Conservation (phyloP, 371 early-diverging fungal genomes). For the Syncephalastrum racemosum region DNA sequence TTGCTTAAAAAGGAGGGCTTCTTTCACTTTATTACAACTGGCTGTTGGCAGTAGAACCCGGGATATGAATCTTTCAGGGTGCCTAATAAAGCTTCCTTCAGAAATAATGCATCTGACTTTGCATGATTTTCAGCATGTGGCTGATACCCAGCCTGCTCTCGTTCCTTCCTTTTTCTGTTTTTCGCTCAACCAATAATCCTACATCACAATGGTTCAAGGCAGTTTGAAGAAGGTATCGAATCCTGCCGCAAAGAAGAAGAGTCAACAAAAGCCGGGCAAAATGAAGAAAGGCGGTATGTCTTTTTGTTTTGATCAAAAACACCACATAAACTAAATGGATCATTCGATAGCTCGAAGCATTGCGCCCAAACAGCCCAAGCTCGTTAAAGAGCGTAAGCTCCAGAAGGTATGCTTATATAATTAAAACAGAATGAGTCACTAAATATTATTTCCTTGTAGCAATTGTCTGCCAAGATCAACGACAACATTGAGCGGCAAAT, state of each 20-base stretch:
- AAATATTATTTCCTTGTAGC: constrained; percentile 24
- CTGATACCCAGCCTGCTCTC: too few relatives aligned
- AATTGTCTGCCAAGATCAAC: constrained; percentile 62
- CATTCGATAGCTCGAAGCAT: constrained; percentile 45
- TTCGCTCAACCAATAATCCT: background rate
- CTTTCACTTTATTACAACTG: too few relatives aligned
- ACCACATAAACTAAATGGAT: background rate
- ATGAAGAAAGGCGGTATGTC: constrained; percentile 57
- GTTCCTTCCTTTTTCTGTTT: background rate
- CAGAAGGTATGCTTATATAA: constrained; percentile 40
- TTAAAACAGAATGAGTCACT: background rate
- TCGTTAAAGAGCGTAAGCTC: constrained; percentile 54
- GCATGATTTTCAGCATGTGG: too few relatives aligned
- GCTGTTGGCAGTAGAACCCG: too few relatives aligned
- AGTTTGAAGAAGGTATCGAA: constrained; percentile 41
- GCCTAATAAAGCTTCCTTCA: too few relatives aligned
- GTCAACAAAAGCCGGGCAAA: constrained; percentile 49
- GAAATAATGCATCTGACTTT: too few relatives aligned
- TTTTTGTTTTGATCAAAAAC: background rate
- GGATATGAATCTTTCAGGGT: too few relatives aligned
- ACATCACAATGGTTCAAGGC: constrained; percentile 53
- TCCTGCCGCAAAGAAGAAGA: constrained; percentile 38
- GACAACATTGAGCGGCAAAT: constrained; percentile 66
- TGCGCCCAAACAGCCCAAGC: constrained; percentile 58
- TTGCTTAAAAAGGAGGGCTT: too few relatives aligned